Conservation (phyloP, 2,329 filamentous ascomycete genomes). For the Myriosclerotinia scirpicola region DNA sequence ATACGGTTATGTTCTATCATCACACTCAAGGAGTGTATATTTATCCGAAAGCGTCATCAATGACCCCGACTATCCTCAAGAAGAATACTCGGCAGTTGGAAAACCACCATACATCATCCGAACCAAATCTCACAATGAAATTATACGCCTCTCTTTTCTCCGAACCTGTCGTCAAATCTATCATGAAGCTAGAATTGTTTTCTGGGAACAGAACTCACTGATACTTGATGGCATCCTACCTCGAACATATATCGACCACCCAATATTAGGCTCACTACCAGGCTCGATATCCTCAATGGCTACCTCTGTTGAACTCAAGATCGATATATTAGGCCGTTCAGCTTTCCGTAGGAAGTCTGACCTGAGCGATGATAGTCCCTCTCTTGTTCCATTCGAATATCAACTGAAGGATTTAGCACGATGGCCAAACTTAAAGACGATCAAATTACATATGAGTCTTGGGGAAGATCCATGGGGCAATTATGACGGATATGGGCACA, state of each 20-base stretch:
- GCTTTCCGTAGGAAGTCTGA: constrained; percentile 18
- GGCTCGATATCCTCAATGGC: constrained; percentile 14
- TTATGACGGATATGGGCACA: constrained; percentile 21
- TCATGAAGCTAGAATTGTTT: constrained; percentile 16
- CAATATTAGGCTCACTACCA: constrained; percentile 15
- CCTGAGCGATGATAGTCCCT: constrained; percentile 4
- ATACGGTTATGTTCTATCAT: constrained; percentile 23
- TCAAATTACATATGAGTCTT: constrained; percentile 21
- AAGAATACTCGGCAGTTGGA: constrained; percentile 8
- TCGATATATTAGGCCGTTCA: constrained; percentile 18
- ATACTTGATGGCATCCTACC: constrained; percentile 20
- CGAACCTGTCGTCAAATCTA: constrained; percentile 24
- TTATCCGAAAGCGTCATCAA: constrained; percentile 11
- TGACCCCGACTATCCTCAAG: constrained; percentile 13
- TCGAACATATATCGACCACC: constrained; percentile 14
- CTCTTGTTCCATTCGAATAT: constrained; percentile 21
- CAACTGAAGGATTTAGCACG: constrained; percentile 20
- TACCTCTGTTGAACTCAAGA: constrained; percentile 20
- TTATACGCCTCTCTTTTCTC: constrained; percentile 20
- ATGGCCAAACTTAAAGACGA: constrained; percentile 23
- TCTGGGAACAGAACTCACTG: constrained; percentile 23
- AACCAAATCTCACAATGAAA: constrained; percentile 17
- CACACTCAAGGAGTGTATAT: constrained; percentile 13
- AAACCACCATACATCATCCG: constrained; percentile 21
- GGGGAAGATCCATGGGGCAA: constrained; percentile 21